Evolutionary conservation across 176 grass and related monocot genomes (phyloP).

Genomic region (Raddia distichophylla): DNA sequence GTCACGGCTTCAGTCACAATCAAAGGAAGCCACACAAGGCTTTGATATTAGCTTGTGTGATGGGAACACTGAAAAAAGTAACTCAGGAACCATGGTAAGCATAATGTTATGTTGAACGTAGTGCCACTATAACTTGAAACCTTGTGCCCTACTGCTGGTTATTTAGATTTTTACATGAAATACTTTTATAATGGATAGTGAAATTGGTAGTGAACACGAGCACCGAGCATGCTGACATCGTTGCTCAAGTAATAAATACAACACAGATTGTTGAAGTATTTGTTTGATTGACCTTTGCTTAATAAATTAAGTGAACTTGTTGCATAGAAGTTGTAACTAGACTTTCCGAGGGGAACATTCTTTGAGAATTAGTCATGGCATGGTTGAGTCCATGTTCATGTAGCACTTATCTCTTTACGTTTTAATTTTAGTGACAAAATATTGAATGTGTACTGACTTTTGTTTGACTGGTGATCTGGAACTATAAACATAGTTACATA

Average conservation of each 20-base stretch:
- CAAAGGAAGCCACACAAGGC: constrained; percentile 21
- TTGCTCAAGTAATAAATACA: constrained; percentile 11
- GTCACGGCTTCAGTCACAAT: constrained; percentile 18
- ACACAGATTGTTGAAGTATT: not conserved
- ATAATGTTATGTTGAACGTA: not conserved
- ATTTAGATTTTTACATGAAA: not conserved
- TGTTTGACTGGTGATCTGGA: constrained; percentile 30
- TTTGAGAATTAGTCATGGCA: not conserved
- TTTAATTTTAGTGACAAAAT: not conserved
- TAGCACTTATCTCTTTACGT: constrained; percentile 5
- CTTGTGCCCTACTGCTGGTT: not conserved
- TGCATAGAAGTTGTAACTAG: not conserved
- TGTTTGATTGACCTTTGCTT: constrained; percentile 5
- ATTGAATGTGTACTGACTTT: constrained; percentile 15
- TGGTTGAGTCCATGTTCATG: constrained; percentile 23
- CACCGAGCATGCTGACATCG: constrained; percentile 1
- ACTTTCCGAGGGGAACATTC: constrained; percentile 1
- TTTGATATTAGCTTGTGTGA: constrained; percentile 22
- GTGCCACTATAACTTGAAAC: not conserved
- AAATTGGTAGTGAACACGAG: constrained; percentile 22
- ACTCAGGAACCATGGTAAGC: constrained; percentile 18
- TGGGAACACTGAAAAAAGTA: not conserved
- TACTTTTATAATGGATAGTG: constrained; percentile 34
- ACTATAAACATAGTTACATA: constrained; percentile 27
- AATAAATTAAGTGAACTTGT: constrained; percentile 6